Percentiles rank a stretch among this genome's conserved stretches.
Evolutionary conservation across 345 rosid species (phyloP).

Genomic region (Anastatica hierochuntica): DNA sequence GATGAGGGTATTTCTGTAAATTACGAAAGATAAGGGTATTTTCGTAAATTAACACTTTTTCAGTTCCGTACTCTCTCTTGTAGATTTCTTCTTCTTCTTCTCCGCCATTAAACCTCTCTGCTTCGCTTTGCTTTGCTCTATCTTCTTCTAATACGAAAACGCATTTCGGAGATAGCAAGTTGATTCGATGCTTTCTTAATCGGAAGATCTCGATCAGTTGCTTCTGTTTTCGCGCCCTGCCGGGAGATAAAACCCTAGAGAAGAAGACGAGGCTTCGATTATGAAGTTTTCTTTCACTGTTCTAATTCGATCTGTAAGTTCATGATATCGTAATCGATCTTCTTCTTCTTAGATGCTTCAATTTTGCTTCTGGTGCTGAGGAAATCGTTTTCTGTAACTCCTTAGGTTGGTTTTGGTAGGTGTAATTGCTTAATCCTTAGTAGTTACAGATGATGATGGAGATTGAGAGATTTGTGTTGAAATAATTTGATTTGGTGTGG

Average conservation of each 20-base stretch:
- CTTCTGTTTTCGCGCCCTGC: not conserved
- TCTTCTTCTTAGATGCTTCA: not conserved
- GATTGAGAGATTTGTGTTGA: too few relatives aligned
- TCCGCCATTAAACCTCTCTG: constrained; percentile 20
- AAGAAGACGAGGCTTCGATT: constrained; percentile 6
- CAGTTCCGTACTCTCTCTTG: too few relatives aligned
- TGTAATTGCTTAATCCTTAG: not conserved
- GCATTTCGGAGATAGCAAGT: not conserved
- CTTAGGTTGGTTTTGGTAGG: not conserved
- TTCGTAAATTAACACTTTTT: not conserved
- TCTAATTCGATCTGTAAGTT: constrained; percentile 35
- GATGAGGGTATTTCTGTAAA: too few relatives aligned
- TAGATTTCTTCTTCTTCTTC: not conserved
- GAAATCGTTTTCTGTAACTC: not conserved
- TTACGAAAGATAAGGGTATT: not conserved
- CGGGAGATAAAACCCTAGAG: not conserved
- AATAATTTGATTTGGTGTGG: not conserved
- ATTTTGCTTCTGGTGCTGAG: not conserved
- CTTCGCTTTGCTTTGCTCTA: not conserved
- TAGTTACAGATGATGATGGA: not conserved
- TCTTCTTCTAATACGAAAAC: too few relatives aligned
- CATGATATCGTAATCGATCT: not conserved
- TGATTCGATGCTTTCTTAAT: not conserved
- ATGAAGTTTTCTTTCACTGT: constrained; percentile 32
- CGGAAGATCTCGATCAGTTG: not conserved